phyloP scores from a whole-genome alignment of 331 rosid species.

The Cydonia oblonga region DNA sequence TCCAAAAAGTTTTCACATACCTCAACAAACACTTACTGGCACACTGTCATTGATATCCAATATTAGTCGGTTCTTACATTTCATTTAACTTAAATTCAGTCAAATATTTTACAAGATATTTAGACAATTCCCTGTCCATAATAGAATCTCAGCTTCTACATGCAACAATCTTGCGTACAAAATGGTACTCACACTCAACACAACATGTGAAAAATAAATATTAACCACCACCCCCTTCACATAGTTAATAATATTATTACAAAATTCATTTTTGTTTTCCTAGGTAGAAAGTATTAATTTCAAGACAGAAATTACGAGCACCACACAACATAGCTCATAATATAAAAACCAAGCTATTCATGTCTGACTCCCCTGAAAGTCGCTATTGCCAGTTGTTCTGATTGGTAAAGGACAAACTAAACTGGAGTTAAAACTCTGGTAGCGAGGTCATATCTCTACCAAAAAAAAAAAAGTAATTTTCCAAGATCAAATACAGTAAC shows the following conservation, averaged over 20 bases:
- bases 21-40: not conserved
- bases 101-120: not conserved
- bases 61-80: not conserved
- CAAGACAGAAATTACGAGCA: not conserved
- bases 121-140: not conserved
- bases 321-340: not conserved
- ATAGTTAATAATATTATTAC: not conserved
- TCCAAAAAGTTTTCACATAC: not conserved
- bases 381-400: too few relatives aligned
- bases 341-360: not conserved
- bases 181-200: not conserved
- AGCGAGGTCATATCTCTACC: too few relatives aligned
- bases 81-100: not conserved
- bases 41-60: not conserved
- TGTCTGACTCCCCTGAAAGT: not conserved
- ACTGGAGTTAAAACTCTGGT: too few relatives aligned
- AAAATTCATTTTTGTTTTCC: not conserved
- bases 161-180: not conserved
- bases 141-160: not conserved
- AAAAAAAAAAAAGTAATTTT: too few relatives aligned
- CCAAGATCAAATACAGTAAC: too few relatives aligned
- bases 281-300: not conserved
- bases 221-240: not conserved
- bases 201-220: too few relatives aligned
- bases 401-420: too few relatives aligned